Evolutionary conservation across 1,284 basidiomycete genomes (phyloP), one percentile per base, ranked within the genome.

Genomic region (Polyporus tsugae): DNA sequence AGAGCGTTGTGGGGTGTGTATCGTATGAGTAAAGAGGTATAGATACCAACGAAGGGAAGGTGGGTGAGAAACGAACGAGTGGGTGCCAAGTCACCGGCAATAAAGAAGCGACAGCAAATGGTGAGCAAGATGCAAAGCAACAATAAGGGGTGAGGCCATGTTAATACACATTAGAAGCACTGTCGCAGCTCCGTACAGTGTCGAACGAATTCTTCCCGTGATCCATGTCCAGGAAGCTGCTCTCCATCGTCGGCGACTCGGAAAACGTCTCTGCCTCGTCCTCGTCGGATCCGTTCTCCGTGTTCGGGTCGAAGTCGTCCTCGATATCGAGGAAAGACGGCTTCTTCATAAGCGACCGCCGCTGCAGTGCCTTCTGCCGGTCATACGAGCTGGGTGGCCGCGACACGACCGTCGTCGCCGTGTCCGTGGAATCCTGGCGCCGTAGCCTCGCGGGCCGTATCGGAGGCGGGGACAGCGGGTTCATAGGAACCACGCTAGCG

Each of bases 271-370:
- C 62, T 36, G 59, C 19, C 33, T 49, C 46, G 22, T 72, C 72
- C 41, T 69, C 70, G 25, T 75, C 74, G 22, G 70, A 67, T 9
- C 68, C 66, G 60, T 67, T 70, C 60, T 82, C 85, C 58, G 78
- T 76, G 19, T 85, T 83, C 62, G 22, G 60, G 49, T 75, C 78
- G 36, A 61, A 59, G 62, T 89, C 89, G 70, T 82, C 82, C 22
- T 86, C 87, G 66, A 92, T 90, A 49, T 91, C 89, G 63, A 92
- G 80, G 75, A 92, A 92, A 3, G 90, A 92, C 13, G 91, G 88
- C 74, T 91, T 91, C 74, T 83, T 84, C 80, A 89, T 85, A 70
- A 91, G 76, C 38, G 77, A 79, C 41, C 78, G 76, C 52, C 78
- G 77, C 63, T 76, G 67, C 46, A 75, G 41, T 9, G 68, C 70